A percentile compares a stretch with the other conserved stretches of the same genome.
These are phyloP conservation scores for Gymnopus androsaceus DNA, from an alignment of 1,284 basidiomycete species.

Conservation along the genomic window DNA sequence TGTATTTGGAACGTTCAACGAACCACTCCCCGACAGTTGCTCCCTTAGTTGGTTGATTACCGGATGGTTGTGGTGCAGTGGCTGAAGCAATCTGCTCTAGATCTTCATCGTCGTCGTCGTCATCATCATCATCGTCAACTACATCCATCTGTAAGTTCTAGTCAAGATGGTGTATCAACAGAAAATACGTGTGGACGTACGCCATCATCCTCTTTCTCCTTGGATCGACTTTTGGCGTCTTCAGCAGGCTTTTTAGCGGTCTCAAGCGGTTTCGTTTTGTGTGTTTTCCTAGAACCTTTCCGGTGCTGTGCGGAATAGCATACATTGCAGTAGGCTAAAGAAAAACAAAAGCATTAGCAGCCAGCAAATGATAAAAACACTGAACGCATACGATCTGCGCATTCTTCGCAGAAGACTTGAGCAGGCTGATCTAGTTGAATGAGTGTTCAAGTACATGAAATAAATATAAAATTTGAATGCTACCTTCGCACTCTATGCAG, in stretches of 20 bases:
- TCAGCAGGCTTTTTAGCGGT: constrained; percentile 27
- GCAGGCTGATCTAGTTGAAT: constrained; percentile 71
- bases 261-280: constrained; percentile 53
- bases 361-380: too few species aligned
- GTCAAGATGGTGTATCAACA: constrained; percentile 5
- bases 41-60: constrained; percentile 58
- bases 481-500: constrained; percentile 84
- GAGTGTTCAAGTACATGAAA: not conserved
- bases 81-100: constrained; percentile 41
- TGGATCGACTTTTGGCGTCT: constrained; percentile 17
- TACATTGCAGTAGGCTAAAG: constrained; percentile 78
- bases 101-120: constrained; percentile 52
- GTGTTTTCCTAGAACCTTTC: constrained; percentile 72
- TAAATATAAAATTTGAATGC: constrained; percentile 18
- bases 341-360: too few species aligned
- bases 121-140: constrained; percentile 48
- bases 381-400: too few species aligned
- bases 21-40: constrained; percentile 77
- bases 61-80: constrained; percentile 40
- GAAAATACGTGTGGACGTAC: constrained; percentile 24
- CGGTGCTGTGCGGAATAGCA: constrained; percentile 81
- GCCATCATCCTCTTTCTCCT: constrained; percentile 26
- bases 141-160: constrained; percentile 47
- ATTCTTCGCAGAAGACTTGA: constrained; percentile 68
- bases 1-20: constrained; percentile 73